Base-by-base conservation (phyloP, 2,329 filamentous ascomycete genomes). In the Fulvia fulva region DNA sequence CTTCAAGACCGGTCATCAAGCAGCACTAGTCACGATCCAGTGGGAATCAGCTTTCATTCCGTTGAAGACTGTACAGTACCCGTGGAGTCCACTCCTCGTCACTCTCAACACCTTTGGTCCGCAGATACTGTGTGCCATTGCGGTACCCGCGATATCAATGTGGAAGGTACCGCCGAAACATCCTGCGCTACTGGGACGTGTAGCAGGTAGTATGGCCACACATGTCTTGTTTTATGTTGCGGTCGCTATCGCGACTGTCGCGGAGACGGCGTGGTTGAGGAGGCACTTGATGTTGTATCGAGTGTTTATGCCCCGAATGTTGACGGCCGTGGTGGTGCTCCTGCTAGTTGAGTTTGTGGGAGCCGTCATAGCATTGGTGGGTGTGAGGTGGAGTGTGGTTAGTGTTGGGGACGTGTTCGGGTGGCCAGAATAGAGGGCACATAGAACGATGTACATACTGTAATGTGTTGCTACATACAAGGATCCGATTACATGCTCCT, bases 1-100 rank as follows among this genome's bases (percentile, higher is more conserved):
- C 79, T 99, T 99, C 84, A 97, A 96, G 72, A 99, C 94, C 0
- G 94, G 94, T 61, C 94, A 99, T 74, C 93, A 97, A 75, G 93
- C 93, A 12, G 88, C 87, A 0, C 82, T 96, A 23, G 83, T 87
- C 65, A 90, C 86, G 64, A 93, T 99, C 70, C 94, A 99, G 71
- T 99, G 94, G 94, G 94, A 99, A 76, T 84, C 85, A 21, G 93
- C 91, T 2, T 99, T 99, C 76, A 90, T 99, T 65, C 89, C 93
- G 0, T 81, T 97, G 7, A 85, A 87, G 58, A 85, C 84, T 5
- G 84, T 99, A 63, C 84, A 84, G 57, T 97, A 99, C 75, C 94
- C 94, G 0, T 97, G 90, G 89, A 89, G 86, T 0, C 92, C 92
- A 0, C 71, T 97, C 1, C 79, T 94, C 23, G 85, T 99, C 34